phyloP scores from a whole-genome alignment of 129 eudicot species.

The Lactuca saligna region DNA sequence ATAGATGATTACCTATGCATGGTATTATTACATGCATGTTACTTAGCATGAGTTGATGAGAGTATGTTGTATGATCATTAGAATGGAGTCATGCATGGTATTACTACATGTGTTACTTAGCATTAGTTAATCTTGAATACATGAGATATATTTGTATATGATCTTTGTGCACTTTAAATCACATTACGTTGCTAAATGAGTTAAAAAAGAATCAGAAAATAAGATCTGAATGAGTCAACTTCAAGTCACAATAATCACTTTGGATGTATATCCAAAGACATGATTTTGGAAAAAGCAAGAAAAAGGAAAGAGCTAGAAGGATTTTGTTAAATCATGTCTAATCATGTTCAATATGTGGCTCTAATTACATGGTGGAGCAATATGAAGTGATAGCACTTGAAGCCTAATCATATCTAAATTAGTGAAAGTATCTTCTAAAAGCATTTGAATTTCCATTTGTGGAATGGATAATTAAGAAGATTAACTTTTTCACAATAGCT shows the following conservation, averaged over 20 bases:
- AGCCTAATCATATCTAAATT: constrained; percentile 12
- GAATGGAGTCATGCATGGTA: neutral
- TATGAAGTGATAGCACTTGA: constrained; percentile 35
- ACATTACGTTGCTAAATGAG: constrained; percentile 1
- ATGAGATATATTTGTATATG: neutral
- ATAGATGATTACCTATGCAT: too few species aligned
- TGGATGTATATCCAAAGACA: neutral
- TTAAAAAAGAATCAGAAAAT: neutral
- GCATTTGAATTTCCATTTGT: constrained; percentile 3
- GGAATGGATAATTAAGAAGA: constrained; percentile 20
- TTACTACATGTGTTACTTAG: neutral
- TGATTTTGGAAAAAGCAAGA: neutral
- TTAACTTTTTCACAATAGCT: neutral
- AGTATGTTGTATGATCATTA: constrained; percentile 16
- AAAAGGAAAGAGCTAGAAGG: constrained; percentile 20
- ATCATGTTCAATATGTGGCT: constrained; percentile 18
- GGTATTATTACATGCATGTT: too few species aligned
- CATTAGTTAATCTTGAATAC: too few species aligned
- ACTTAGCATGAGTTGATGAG: too few species aligned
- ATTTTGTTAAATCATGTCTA: constrained; percentile 2
- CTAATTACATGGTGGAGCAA: constrained; percentile 21
- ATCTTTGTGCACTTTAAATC: neutral
- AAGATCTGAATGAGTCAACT: neutral
- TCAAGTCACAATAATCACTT: neutral
- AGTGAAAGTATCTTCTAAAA: constrained; percentile 12